A percentile compares a stretch with the other conserved stretches of the same genome.
Evolutionary conservation across 1,284 basidiomycete genomes (phyloP).

Genomic region (Kalmanozyma brasiliensis): DNA sequence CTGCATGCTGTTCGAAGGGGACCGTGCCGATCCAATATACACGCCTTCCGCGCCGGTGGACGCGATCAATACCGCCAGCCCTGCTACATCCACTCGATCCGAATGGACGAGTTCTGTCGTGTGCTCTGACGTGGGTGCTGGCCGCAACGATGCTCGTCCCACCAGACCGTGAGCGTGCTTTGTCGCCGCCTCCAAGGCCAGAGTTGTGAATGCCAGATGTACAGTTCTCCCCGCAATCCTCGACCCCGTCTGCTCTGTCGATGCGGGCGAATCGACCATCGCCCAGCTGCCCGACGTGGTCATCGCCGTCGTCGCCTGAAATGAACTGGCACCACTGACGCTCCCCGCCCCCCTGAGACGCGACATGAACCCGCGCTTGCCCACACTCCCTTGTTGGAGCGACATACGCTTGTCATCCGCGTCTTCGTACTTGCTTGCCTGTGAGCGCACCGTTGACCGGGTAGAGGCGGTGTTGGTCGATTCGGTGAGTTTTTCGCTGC

Average conservation of each 20-base stretch:
- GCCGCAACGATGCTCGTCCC: slow-evolving; percentile 4
- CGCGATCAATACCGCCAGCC: slow-evolving; percentile 2
- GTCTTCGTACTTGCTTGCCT: slow-evolving; percentile 32
- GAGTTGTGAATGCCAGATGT: slow-evolving; percentile 17
- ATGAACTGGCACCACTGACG: slow-evolving; percentile 13
- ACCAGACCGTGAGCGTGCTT: slow-evolving; percentile 11
- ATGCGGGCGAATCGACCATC: slow-evolving; percentile 22
- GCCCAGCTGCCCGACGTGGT: slow-evolving; percentile 39
- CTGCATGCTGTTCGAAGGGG: background rate
- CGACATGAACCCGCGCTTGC: slow-evolving; percentile 38
- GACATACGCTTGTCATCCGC: slow-evolving; percentile 32
- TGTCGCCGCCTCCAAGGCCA: slow-evolving; percentile 9
- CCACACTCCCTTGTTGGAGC: slow-evolving; percentile 15
- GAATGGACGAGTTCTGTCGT: slow-evolving; percentile 10
- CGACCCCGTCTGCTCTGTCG: slow-evolving; percentile 4
- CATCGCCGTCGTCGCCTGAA: slow-evolving; percentile 8
- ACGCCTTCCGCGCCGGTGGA: slow-evolving; percentile 11
- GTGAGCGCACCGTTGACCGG: slow-evolving; percentile 3
- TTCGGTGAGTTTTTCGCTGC: slow-evolving; percentile 33
- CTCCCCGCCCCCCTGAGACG: slow-evolving; percentile 22
- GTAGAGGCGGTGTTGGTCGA: slow-evolving; percentile 15
- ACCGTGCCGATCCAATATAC: slow-evolving; percentile 24
- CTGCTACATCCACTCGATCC: slow-evolving; percentile 5
- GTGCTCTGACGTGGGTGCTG: background rate
- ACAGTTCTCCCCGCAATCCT: background rate